Evolutionary conservation across 2,329 filamentous ascomycete genomes (phyloP), one percentile per base, ranked within the genome.

Genomic region (Pyricularia sp.): DNA sequence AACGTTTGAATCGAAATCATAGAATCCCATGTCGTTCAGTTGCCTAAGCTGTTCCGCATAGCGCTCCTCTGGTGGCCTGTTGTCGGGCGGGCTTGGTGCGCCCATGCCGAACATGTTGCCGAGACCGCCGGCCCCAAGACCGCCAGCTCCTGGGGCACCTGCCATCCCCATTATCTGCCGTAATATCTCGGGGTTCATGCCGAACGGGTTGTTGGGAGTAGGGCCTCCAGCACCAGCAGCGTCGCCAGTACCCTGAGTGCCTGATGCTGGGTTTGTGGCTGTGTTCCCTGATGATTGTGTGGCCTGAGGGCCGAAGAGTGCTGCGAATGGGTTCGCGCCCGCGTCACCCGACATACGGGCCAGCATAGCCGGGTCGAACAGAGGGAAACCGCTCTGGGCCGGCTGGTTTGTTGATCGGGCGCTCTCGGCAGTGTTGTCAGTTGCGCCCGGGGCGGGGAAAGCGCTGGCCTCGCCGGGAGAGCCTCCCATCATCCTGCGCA

Each of bases 21-120:
- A 96, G 78, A 99, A 99, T 3, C 94, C 94, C 94, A 99, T 99
- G 69, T 97, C 94, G 75, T 99, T 99, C 68, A 99, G 79, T 77
- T 97, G 92, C 66, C 91, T 83, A 62, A 99, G 80, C 77, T 99
- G 93, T 35, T 90, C 87, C 3, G 90, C 92, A 71, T 96, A 99
- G 66, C 91, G 82, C 76, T 97, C 94, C 79, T 99, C 94, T 0
- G 94, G 93, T 4, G 94, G 93, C 67, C 93, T 84, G 72, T 83
- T 96, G 76, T 99, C 94, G 2, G 83, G 76, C 5, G 91, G 89
- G 22, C 84, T 77, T 13, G 83, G 75, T 1, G 82, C 73, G 24
- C 73, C 71, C 55, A 72, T 76, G 55, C 71, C 72, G 16, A 40
- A 31, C 35, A 70, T 70, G 40, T 65, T 66, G 24, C 68, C 72